Base-by-base conservation (phyloP, 495 filamentous ascomycete species). In the Pyrenula aspistea region DNA sequence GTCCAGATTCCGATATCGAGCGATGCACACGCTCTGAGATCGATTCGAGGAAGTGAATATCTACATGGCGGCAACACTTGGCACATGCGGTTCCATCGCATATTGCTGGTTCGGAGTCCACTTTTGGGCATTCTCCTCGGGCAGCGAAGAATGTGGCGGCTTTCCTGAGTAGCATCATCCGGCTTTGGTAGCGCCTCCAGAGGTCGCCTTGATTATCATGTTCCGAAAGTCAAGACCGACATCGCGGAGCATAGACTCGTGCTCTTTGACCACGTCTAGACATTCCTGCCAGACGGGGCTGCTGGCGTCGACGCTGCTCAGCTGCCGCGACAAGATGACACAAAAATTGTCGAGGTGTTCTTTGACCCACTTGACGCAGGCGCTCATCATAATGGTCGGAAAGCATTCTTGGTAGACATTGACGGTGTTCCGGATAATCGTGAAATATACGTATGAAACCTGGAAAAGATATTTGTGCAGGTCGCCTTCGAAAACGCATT, bases 391-490 rank as follows among this genome's bases (percentile, higher is more conserved):
- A 21, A 82, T 71, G 21, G 86, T 77, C 2, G 91, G 87, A 67
- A 97, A 99, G 65, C 90, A 95, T 59, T 82, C 77, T 65, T 95
- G 88, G 66, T 91, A 96, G 62, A 87, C 88, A 64, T 77, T 80
- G 59, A 95, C 83, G 3, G 92, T 96, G 67, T 96, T 95, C 55
- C 84, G 83, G 67, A 96, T 94, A 60, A 96, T 80, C 24, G 84
- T 87, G 75, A 99, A 99, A 68, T 95, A 95, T 54, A 96, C 91
- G 59, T 87, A 95, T 2, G 93, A 92, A n/a, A 99, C 79, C 66
- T 95, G 87, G 73, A 87, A 95, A 63, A 97, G 91, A 70, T 99
- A 96, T 10, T 88, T 79, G 15, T 85, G 87, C 3, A 97, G 81
- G 62, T 95, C 84, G 31, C 93, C 93, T 68, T 95, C 89, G 69